These are phyloP conservation scores for Pochonia chlamydosporia DNA, from an alignment of 2,329 filamentous ascomycete genomes.

Conservation along the genomic window DNA sequence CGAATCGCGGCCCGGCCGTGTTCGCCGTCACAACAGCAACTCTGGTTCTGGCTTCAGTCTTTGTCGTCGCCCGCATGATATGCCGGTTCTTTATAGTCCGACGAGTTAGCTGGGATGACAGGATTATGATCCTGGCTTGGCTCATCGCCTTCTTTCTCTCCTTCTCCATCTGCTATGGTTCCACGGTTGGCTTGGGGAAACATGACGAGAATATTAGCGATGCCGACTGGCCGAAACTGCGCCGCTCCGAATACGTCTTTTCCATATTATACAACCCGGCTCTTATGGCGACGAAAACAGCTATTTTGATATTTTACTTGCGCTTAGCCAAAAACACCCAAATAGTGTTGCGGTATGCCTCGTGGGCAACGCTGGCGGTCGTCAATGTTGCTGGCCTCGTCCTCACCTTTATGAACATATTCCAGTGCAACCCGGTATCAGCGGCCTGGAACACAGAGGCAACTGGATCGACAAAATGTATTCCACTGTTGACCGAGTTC, in stretches of 20 bases:
- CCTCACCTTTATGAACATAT: constrained; percentile 79
- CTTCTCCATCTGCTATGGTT: constrained; percentile 60
- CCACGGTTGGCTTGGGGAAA: constrained; percentile 60
- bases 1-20: constrained; percentile 53
- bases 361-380: constrained; percentile 69
- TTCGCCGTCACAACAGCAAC: constrained; percentile 66
- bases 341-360: constrained; percentile 70
- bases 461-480: constrained; percentile 35
- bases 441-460: constrained; percentile 55
- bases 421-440: constrained; percentile 73
- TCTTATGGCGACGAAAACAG: constrained; percentile 86
- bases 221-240: constrained; percentile 44
- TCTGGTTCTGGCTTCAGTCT: constrained; percentile 63
- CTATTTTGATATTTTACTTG: constrained; percentile 87
- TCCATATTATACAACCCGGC: constrained; percentile 73
- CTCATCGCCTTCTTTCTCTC: constrained; percentile 61
- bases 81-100: constrained; percentile 69
- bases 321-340: constrained; percentile 73
- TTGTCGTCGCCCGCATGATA: constrained; percentile 68
- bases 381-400: constrained; percentile 75
- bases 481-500: constrained; percentile 56
- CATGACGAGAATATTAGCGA: constrained; percentile 55
- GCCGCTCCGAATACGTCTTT: constrained; percentile 57
- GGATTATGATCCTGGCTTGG: constrained; percentile 77
- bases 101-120: constrained; percentile 70